phyloP scores from a whole-genome alignment of 2,329 filamentous ascomycete genomes.

The Teratosphaeriaceae sp. region DNA sequence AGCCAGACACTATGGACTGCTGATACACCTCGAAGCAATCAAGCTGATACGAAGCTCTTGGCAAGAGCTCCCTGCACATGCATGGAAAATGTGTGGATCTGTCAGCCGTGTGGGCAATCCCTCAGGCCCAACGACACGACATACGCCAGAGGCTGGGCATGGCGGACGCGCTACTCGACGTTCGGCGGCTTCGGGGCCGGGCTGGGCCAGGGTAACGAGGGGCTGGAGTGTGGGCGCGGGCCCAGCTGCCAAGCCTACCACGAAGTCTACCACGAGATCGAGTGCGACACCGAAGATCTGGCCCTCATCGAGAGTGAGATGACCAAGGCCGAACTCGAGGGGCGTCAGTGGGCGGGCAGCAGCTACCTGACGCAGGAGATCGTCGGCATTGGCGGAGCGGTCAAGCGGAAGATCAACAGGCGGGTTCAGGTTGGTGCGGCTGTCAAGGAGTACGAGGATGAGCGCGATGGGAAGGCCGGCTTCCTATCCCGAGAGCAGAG shows the following conservation, averaged over 20 bases:
- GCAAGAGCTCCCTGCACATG: slow-evolving; percentile 47
- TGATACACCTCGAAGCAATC: neutral
- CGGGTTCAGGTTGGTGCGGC: slow-evolving; percentile 75
- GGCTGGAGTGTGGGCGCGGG: slow-evolving; percentile 80
- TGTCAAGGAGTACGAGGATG: slow-evolving; percentile 80
- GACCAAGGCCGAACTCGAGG: slow-evolving; percentile 22
- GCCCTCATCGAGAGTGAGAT: slow-evolving; percentile 39
- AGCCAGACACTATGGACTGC: neutral
- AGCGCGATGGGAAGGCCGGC: slow-evolving; percentile 54
- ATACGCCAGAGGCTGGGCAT: slow-evolving; percentile 71
- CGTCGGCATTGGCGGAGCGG: slow-evolving; percentile 78
- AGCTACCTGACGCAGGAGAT: slow-evolving; percentile 85
- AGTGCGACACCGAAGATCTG: slow-evolving; percentile 74
- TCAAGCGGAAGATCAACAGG: slow-evolving; percentile 83
- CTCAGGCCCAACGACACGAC: slow-evolving; percentile 55
- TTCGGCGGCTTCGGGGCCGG: slow-evolving; percentile 78
- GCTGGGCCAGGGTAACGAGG: slow-evolving; percentile 80
- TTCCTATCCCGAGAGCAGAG: slow-evolving; percentile 65
- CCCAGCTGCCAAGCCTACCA: slow-evolving; percentile 67
- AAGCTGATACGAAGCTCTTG: neutral
- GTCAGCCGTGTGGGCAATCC: slow-evolving; percentile 70
- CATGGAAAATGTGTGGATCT: slow-evolving; percentile 69
- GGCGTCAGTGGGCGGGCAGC: slow-evolving; percentile 46
- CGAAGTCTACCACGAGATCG: slow-evolving; percentile 75
- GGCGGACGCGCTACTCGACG: slow-evolving; percentile 76